Conservation (phyloP, 208 protist species). For the Leishmania aethiopica region DNA sequence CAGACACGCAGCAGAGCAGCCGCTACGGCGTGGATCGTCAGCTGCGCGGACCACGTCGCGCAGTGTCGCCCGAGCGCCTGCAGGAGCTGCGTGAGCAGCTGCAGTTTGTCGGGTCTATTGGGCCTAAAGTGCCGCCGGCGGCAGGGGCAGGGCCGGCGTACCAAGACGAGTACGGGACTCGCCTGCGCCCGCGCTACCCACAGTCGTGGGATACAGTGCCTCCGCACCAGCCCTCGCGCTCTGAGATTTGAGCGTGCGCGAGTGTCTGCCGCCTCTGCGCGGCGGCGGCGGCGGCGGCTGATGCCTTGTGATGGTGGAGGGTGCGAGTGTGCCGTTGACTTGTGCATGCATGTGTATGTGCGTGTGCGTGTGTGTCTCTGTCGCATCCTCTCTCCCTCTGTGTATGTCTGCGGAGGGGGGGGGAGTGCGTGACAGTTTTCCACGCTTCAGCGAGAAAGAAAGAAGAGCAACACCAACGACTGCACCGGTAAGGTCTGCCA, state of each 20-base stretch:
- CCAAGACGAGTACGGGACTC: constrained; percentile 65
- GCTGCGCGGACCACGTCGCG: constrained; percentile 45
- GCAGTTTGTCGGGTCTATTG: constrained; percentile 35
- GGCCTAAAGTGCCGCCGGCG: constrained; percentile 1
- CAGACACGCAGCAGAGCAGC: constrained; percentile 29
- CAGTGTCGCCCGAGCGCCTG: constrained; percentile 50
- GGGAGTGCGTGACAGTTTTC: not conserved
- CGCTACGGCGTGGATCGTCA: constrained; percentile 34
- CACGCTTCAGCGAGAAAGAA: not conserved
- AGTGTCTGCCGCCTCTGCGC: constrained; percentile 1
- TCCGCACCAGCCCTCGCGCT: constrained; percentile 79
- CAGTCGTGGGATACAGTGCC: constrained; percentile 88
- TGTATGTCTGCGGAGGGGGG: not conserved
- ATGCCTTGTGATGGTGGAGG: too few relatives aligned
- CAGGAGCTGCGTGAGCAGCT: constrained; percentile 62
- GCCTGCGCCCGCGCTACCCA: constrained; percentile 82
- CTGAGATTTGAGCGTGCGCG: constrained; percentile 17
- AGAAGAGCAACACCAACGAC: not conserved
- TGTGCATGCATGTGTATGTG: constrained; percentile 11
- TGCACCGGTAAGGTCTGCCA: too few relatives aligned
- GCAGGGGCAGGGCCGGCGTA: constrained; percentile 27
- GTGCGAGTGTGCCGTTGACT: too few relatives aligned
- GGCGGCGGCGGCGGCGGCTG: too few relatives aligned
- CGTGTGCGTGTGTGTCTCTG: constrained; percentile 12
- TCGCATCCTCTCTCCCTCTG: too few relatives aligned